Evolutionary conservation across 2,329 filamentous ascomycete genomes (phyloP), one percentile per base, ranked within the genome.

Genomic region (Hypoxylon sp.): DNA sequence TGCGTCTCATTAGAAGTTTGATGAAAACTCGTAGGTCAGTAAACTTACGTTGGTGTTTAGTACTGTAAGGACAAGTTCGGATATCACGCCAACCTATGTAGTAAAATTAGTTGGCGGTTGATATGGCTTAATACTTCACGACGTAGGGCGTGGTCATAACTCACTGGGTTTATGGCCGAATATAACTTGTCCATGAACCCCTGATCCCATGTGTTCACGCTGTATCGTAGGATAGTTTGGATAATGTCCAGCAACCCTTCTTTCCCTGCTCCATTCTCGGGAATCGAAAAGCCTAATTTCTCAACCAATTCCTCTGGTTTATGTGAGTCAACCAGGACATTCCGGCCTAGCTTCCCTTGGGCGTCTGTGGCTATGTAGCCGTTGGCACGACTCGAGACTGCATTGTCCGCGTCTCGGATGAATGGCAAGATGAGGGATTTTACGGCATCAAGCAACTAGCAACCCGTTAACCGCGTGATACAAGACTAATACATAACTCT

Each of bases 191-290:
- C 95, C 77, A 98, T 82, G 81, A 98, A 99, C 10, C 95, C 95
- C 81, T 97, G 95, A 77, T 97, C 92, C 93, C 95, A 98, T n/a
- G 95, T 98, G 82, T 99, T 99, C 77, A 98, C 95, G 76, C 92
- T 96, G 80, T 97, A 94, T 71, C 88, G 86, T 46, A 98, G 85
- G 20, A 98, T 85, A 67, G 90, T 87, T 72, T 89, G 83, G 50
- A 97, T 86, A 2, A 89, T 88, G 35, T 89, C 85, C 30, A 97
- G 82, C 33, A 98, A 82, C 0, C 95, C 95, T 48, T 92, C 88
- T 73, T 92, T 92, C 0, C 69, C 82, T 83, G 6, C 88, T 90
- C 42, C 85, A 79, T 2, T 79, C 81, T 81, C 75, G 0, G 91
- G 90, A 5, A 94, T 82, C 6, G 86, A 81, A 44, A 93, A 82